These are phyloP conservation scores for Nakazawaea molendinolei DNA, from an alignment of 805 yeast species.

Conservation along the genomic window DNA sequence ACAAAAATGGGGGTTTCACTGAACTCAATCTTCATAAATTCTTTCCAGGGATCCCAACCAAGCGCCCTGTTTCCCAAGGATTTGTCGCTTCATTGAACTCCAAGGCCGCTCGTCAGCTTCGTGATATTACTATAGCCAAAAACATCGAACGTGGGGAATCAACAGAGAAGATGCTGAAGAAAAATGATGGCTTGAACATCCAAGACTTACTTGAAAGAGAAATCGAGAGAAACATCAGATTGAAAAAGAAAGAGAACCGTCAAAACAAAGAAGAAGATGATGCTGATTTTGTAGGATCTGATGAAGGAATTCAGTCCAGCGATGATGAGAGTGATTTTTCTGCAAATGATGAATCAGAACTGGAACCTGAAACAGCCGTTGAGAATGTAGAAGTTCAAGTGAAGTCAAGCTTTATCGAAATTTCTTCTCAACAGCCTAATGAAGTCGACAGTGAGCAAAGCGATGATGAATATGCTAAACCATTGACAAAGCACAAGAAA, in stretches of 20 bases:
- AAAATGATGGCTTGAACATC: slow-evolving; percentile 13
- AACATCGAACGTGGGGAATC: slow-evolving; percentile 11
- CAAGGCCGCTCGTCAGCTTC: slow-evolving; percentile 13
- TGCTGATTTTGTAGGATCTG: slow-evolving; percentile 15
- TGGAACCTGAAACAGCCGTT: slow-evolving; percentile 16
- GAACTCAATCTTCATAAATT: slow-evolving; percentile 1
- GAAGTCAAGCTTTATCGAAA: slow-evolving; percentile 12
- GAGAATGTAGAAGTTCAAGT: slow-evolving; percentile 19
- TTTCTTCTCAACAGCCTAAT: slow-evolving; percentile 1
- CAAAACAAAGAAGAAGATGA: slow-evolving; percentile 11
- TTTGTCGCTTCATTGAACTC: slow-evolving; percentile 6
- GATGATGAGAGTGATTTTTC: slow-evolving; percentile 24
- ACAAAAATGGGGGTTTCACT: background rate
- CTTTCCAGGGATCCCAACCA: slow-evolving; percentile 7
- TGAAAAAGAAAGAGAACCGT: slow-evolving; percentile 11
- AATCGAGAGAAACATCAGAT: slow-evolving; percentile 13
- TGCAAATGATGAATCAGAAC: slow-evolving; percentile 17
- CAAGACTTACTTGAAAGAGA: slow-evolving; percentile 20
- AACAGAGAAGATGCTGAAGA: slow-evolving; percentile 5
- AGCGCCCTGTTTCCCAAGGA: background rate
- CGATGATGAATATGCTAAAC: slow-evolving; percentile 12
- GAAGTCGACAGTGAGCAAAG: slow-evolving; percentile 21
- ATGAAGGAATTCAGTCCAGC: slow-evolving; percentile 19
- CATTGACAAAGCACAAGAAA: slow-evolving; percentile 5
- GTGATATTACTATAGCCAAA: slow-evolving; percentile 15